Evolutionary conservation across 257 asterid genomes (phyloP), one percentile per base, ranked within the genome.

Genomic region (Nicotiana benthamiana): DNA sequence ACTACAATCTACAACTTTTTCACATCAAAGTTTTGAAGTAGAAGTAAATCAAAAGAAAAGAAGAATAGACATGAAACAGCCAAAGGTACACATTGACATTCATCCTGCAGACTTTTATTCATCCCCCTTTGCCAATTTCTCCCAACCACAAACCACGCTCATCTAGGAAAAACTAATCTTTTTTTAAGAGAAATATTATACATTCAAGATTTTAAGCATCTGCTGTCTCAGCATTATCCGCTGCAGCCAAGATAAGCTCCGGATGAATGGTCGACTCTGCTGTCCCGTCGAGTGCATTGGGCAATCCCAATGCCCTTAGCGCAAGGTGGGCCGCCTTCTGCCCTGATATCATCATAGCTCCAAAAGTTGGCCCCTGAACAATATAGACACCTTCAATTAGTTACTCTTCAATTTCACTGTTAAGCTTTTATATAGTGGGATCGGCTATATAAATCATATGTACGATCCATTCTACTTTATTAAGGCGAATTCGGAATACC

Each of bases 291-390:
- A 87, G 67, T 1, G 85, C 87, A 70, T 87, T 87, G 1, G 87
- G 84, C 57, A 36, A 36, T 22, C 87, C 90, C 26, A 85, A 34
- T 0, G 86, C 16, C 30, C 64, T 65, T 83, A 87, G 79, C 1
- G 89, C 90, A 30, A 87, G 68, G 60, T 87, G 90, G 0, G 90
- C 90, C 10, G 90, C 90, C 81, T 87, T 87, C 78, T 85, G 88
- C 4, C 90, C 89, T 28, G 90, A 85, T n/a, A 87, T 80, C 90
- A 87, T 87, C 90, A 87, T 85, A 2, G 90, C 89, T 65, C 90
- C 90, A 65, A 85, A 87, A 1, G 88, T 87, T 5, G 87, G 88
- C 1, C 90, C 90, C 90, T 85, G 75, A 0, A 82, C 36, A 22
- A 3, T 10, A 27, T 1, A 28, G 48, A 9, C 62, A 66, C 26